Evolutionary conservation across 441 rosid genomes (phyloP).

Genomic region (Pelargonium australe): DNA sequence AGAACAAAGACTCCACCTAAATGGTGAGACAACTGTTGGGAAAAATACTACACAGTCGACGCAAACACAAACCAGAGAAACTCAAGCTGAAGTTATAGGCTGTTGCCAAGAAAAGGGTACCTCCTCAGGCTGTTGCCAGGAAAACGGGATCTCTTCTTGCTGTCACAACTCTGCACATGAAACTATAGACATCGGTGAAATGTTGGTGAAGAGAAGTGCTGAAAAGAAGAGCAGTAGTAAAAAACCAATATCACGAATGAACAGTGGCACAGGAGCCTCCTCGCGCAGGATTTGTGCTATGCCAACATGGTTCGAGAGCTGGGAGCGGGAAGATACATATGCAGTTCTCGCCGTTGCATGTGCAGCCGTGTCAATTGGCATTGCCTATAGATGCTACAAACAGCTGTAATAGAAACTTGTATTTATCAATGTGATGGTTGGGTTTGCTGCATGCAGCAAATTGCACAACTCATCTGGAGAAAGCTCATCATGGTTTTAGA

Average conservation of each 20-base stretch:
- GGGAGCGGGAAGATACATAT: slow-evolving; percentile 90
- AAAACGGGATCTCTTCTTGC: slow-evolving; percentile 50
- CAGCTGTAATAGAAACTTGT: slow-evolving; percentile 37
- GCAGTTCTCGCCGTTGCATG: slow-evolving; percentile 76
- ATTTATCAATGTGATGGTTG: too few relatives aligned
- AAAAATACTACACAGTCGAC: slow-evolving; percentile 25
- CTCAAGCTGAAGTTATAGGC: slow-evolving; percentile 27
- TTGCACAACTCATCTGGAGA: neutral
- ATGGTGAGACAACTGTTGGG: slow-evolving; percentile 31
- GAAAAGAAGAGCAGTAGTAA: slow-evolving; percentile 47
- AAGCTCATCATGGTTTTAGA: neutral
- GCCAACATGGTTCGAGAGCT: slow-evolving; percentile 82
- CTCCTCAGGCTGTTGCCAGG: slow-evolving; percentile 48
- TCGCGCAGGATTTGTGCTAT: slow-evolving; percentile 40
- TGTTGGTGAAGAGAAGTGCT: slow-evolving; percentile 32
- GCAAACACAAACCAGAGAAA: slow-evolving; percentile 28
- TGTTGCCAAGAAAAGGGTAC: neutral
- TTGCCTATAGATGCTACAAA: slow-evolving; percentile 74
- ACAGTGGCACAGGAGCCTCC: slow-evolving; percentile 37
- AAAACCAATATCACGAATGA: slow-evolving; percentile 28
- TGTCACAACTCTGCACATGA: slow-evolving; percentile 37
- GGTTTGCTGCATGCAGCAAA: too few relatives aligned
- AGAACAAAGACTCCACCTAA: slow-evolving; percentile 46
- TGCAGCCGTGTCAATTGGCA: slow-evolving; percentile 72
- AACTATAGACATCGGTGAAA: slow-evolving; percentile 25